Base-by-base conservation (phyloP, 208 protist species). In the Trypanosomatidae sp. region DNA sequence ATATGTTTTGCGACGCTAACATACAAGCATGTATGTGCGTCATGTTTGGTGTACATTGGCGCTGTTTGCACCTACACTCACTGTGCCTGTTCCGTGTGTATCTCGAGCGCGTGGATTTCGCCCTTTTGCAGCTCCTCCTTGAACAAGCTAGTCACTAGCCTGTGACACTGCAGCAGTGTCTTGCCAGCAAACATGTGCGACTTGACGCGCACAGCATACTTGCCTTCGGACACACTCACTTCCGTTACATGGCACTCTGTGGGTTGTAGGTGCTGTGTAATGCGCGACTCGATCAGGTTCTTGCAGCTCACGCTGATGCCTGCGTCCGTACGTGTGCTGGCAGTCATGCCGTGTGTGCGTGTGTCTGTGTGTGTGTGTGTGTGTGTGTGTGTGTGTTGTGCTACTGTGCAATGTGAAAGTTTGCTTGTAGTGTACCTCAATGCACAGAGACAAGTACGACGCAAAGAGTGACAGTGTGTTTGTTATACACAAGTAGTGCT, bases 71-170 rank as follows among this genome's bases (percentile, higher is more conserved):
- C n/a, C n/a, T n/a, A n/a, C n/a, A n/a, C n/a, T n/a, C n/a, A n/a
- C n/a, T n/a, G n/a, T n/a, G n/a, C n/a, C n/a, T n/a, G n/a, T n/a
- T n/a, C n/a, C n/a, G n/a, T n/a, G n/a, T 35, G 30, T 35, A 88
- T 88, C 21, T 58, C 70, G 24, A 88, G 39, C 19, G 79, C 79
- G 46, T 88, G 79, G 49, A 88, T 84, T 4, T 44, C 49, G n/a
- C 75, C 75, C 1, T 67, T 75, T 1, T 72, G 52, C 2, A 88
- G 57, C 48, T 85, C 71, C 24, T 81, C 59, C 26, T 73, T 63
- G 48, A 88, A 88, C 23, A 88, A 35, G 19, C 68, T 56, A 48
- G 83, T 84, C 24, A 88, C 65, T 54, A 73, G 71, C 30, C 74
- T 62, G 44, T 88, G 79, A 10, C 79, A 62, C 30, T 85, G 61